These are phyloP conservation scores for Vitis hybrid DNA, from an alignment of 177 flowering plant species.

Conservation along the genomic window DNA sequence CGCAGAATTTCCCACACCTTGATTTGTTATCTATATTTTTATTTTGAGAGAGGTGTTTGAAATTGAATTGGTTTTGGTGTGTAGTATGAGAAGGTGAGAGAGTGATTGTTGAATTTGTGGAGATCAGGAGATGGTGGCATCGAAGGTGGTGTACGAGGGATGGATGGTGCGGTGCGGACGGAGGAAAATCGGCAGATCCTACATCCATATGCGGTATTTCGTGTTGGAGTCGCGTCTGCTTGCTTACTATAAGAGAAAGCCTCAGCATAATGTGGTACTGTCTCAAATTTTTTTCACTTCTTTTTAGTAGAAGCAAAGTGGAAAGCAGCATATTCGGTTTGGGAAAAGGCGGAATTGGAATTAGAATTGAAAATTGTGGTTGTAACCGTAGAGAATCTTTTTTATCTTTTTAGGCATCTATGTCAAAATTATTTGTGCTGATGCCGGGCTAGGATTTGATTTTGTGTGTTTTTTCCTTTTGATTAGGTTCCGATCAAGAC, in stretches of 20 bases:
- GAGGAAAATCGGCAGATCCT: slow-evolving; percentile 96
- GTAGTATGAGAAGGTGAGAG: slow-evolving; percentile 5
- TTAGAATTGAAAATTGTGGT: background rate
- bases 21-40: too few species aligned
- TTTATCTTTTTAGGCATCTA: slow-evolving; percentile 1
- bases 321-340: background rate
- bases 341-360: background rate
- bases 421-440: background rate
- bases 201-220: slow-evolving; percentile 93
- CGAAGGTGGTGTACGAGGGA: slow-evolving; percentile 95
- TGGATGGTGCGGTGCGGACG: slow-evolving; percentile 99
- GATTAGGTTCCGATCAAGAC: slow-evolving; percentile 93
- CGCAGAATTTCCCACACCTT: too few species aligned
- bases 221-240: slow-evolving; percentile 88
- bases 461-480: background rate
- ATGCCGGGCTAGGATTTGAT: background rate
- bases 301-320: background rate
- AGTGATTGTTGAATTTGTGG: background rate
- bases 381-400: background rate
- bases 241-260: slow-evolving; percentile 96
- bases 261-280: slow-evolving; percentile 85
- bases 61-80: background rate
- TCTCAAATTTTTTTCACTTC: background rate
- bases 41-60: too few species aligned
- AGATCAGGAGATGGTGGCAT: slow-evolving; percentile 22